Evolutionary conservation across 805 yeast species (phyloP).

Genomic region (Saturnispora gosingensis): DNA sequence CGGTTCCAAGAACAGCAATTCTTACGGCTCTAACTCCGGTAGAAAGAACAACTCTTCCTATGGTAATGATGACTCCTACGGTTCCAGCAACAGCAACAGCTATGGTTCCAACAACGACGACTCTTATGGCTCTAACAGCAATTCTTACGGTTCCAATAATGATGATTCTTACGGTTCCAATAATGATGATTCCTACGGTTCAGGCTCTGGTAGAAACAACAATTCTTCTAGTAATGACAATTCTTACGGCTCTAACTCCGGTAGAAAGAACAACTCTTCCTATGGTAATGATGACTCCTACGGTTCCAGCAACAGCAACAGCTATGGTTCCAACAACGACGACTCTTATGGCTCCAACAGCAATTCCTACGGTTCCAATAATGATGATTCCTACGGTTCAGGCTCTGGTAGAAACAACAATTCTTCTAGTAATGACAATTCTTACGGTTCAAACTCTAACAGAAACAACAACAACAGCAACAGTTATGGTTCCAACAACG

Average conservation of each 20-base stretch:
- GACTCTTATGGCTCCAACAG: background rate
- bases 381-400: constrained; percentile 10
- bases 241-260: constrained; percentile 15
- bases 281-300: constrained; percentile 15
- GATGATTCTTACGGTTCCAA: constrained; percentile 20
- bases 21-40: constrained; percentile 8
- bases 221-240: too few species aligned
- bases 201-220: background rate
- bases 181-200: constrained; percentile 16
- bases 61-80: constrained; percentile 17
- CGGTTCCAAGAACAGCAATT: constrained; percentile 21
- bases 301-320: background rate
- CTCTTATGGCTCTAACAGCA: constrained; percentile 17
- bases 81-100: constrained; percentile 4
- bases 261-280: too few species aligned
- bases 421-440: too few species aligned
- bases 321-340: constrained; percentile 20
- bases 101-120: constrained; percentile 6
- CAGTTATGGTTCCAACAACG: constrained; percentile 18
- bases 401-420: constrained; percentile 12
- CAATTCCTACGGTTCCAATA: constrained; percentile 17
- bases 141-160: constrained; percentile 26
- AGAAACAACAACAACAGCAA: constrained; percentile 11
- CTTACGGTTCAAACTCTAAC: background rate
- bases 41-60: too few species aligned